Percentiles rank a stretch among this genome's conserved stretches.
These are phyloP conservation scores for Botrytis squamosa DNA, from an alignment of 2,329 filamentous ascomycete species.

Conservation along the genomic window DNA sequence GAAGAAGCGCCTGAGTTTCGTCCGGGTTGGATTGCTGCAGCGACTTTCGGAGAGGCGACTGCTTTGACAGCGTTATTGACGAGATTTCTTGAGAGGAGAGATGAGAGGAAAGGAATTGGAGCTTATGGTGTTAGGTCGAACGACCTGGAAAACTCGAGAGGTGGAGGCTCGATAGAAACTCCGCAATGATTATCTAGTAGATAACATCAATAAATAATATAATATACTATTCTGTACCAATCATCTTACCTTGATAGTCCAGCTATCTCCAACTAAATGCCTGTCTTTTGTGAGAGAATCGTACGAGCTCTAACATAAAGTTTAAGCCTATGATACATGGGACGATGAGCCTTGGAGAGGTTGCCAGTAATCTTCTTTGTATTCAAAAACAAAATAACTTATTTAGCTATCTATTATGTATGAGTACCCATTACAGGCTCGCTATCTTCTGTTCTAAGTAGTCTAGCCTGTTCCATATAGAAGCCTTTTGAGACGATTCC, in stretches of 20 bases:
- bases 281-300: neutral
- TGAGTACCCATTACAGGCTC: neutral
- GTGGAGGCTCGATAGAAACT: neutral
- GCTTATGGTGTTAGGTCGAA: neutral
- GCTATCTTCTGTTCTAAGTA: neutral
- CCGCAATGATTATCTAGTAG: neutral
- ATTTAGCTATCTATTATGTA: neutral
- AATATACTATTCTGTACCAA: neutral
- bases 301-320: no score
- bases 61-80: neutral
- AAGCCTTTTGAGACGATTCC: neutral
- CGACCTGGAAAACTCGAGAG: neutral
- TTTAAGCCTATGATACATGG: no score
- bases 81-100: conserved; percentile 19
- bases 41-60: conserved; percentile 18
- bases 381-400: no score
- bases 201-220: neutral
- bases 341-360: rapidly evolving
- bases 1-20: conserved; percentile 29
- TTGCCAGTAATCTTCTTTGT: no score
- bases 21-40: conserved; percentile 27
- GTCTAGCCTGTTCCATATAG: neutral
- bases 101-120: conserved; percentile 16
- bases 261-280: neutral
- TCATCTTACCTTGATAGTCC: neutral